These are phyloP conservation scores for Raddia guianensis DNA, from an alignment of 176 grass and related monocot species.

Conservation along the genomic window DNA sequence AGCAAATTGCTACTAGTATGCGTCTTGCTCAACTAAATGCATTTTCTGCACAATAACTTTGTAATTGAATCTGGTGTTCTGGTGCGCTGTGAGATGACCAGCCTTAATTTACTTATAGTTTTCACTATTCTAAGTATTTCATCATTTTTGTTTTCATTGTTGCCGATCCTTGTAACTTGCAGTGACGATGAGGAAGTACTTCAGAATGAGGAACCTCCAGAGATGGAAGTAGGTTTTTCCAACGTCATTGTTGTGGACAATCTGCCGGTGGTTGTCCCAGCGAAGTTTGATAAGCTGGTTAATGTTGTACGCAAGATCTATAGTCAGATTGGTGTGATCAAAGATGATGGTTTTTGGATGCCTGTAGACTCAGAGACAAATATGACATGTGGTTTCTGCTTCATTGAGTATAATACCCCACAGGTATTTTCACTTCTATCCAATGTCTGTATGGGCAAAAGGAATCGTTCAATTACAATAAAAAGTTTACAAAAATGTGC, in stretches of 20 bases:
- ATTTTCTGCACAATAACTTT: background rate
- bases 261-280: conserved; percentile 71
- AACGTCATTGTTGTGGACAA: conserved; percentile 83
- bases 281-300: conserved; percentile 91
- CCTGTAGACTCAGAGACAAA: conserved; percentile 70
- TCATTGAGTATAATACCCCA: conserved; percentile 76
- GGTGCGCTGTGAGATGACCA: background rate
- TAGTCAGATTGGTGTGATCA: conserved; percentile 73
- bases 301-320: conserved; percentile 83
- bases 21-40: background rate
- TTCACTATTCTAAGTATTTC: background rate
- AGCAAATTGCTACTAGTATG: background rate
- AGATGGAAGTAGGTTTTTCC: conserved; percentile 65
- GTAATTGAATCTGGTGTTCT: background rate
- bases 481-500: background rate
- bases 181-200: conserved; percentile 87
- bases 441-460: background rate
- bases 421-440: conserved; percentile 55
- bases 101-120: background rate
- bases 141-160: conserved; percentile 11
- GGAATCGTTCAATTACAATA: background rate
- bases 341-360: conserved; percentile 90
- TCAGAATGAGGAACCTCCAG: conserved; percentile 60
- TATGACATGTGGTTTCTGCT: conserved; percentile 85
- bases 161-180: conserved; percentile 15